Evolutionary conservation across 768 basidiomycete genomes (phyloP).

Genomic region (Kwoniella pini): DNA sequence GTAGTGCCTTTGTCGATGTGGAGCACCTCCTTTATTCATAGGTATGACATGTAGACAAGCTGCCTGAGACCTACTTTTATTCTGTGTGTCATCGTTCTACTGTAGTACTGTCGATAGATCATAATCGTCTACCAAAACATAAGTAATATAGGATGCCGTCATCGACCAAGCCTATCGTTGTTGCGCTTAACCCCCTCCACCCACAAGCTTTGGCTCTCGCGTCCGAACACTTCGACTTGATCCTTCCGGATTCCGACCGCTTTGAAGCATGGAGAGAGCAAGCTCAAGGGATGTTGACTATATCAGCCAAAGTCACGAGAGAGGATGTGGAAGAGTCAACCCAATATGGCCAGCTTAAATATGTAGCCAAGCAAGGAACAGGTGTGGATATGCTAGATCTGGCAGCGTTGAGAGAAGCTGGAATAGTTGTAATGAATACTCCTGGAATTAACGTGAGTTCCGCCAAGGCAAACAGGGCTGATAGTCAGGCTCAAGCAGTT

Average conservation of each 20-base stretch:
- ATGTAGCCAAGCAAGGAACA: slow-evolving; percentile 26
- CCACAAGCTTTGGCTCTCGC: slow-evolving; percentile 8
- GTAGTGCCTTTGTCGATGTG: too few species aligned
- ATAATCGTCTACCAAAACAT: not conserved
- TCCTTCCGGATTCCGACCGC: not conserved
- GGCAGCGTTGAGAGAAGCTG: slow-evolving; percentile 3
- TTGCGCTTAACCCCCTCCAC: slow-evolving; percentile 10
- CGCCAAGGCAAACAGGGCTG: not conserved
- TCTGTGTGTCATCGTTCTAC: too few species aligned
- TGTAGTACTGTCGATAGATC: too few species aligned
- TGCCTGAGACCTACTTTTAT: too few species aligned
- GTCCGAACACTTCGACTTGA: slow-evolving; percentile 4
- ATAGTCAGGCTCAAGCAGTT: slow-evolving; percentile 27
- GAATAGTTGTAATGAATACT: slow-evolving; percentile 27
- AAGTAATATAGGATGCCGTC: not conserved
- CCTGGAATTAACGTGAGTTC: slow-evolving; percentile 34
- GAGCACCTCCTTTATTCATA: too few species aligned
- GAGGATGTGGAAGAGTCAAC: slow-evolving; percentile 9
- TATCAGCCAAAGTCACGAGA: not conserved
- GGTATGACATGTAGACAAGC: too few species aligned
- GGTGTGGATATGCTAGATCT: slow-evolving; percentile 32
- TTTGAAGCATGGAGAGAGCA: slow-evolving; percentile 1
- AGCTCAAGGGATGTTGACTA: slow-evolving; percentile 4
- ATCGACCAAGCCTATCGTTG: slow-evolving; percentile 4
- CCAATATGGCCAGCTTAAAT: slow-evolving; percentile 11